These are phyloP conservation scores for Bothriochloa decipiens DNA, from an alignment of 176 grass and related monocot species.

Conservation along the genomic window DNA sequence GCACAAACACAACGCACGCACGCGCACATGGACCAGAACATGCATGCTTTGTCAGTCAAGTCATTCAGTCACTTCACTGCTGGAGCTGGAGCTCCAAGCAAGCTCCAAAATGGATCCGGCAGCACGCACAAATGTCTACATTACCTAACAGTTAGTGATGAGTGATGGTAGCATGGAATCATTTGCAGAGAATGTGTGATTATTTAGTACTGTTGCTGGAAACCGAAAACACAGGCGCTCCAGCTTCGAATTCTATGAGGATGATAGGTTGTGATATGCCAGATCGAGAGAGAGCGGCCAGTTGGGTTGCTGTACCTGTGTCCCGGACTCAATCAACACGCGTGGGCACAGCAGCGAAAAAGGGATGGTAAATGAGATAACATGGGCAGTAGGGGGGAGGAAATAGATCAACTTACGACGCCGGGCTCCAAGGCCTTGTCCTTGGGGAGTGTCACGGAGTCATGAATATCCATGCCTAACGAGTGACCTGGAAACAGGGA, in stretches of 20 bases:
- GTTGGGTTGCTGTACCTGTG: neutral
- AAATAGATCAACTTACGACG: constrained; percentile 56
- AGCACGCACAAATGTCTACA: neutral
- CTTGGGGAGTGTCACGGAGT: constrained; percentile 53
- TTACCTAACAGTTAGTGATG: neutral
- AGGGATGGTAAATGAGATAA: neutral
- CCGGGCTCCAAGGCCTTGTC: constrained; percentile 77
- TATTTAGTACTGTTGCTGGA: too few relatives aligned
- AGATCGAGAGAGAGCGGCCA: neutral
- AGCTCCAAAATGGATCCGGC: neutral
- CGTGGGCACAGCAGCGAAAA: neutral
- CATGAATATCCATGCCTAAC: constrained; percentile 93
- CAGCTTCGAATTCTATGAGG: too few relatives aligned
- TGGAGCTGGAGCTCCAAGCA: neutral
- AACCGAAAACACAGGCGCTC: too few relatives aligned
- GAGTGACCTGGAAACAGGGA: constrained; percentile 72
- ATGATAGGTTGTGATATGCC: too few relatives aligned
- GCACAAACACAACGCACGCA: neutral
- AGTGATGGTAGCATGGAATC: neutral
- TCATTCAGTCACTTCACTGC: neutral
- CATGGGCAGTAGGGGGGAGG: neutral
- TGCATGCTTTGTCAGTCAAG: neutral
- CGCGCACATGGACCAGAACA: neutral
- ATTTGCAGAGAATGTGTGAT: too few relatives aligned
- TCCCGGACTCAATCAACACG: neutral